Evolutionary conservation across 2,329 filamentous ascomycete genomes (phyloP).

Genomic region (Lasiodiplodia gonubiensis): DNA sequence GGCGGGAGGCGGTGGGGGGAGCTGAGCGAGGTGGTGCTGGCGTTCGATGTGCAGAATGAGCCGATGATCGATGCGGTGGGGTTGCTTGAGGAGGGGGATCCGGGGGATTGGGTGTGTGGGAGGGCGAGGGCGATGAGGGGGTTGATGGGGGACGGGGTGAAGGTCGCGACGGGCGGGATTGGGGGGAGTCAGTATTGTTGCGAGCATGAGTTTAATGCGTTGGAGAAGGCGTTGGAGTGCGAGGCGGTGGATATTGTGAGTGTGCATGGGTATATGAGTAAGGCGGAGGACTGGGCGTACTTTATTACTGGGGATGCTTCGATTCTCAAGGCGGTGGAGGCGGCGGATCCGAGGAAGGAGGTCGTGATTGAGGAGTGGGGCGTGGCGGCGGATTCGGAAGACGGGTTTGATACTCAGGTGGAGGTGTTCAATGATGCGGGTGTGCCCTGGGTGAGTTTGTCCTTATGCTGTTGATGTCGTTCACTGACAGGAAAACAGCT

Average conservation of each 20-base stretch:
- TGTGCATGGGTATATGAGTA: constrained; percentile 32
- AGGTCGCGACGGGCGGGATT: constrained; percentile 31
- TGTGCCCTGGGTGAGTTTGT: constrained; percentile 25
- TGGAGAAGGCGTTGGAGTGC: constrained; percentile 30
- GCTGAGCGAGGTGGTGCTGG: constrained; percentile 30
- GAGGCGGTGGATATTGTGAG: constrained; percentile 32
- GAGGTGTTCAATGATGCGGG: constrained; percentile 31
- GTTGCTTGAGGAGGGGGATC: constrained; percentile 27
- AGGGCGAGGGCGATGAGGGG: constrained; percentile 22
- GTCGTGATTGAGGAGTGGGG: constrained; percentile 33
- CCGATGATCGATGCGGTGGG: constrained; percentile 25
- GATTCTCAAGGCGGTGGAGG: constrained; percentile 21
- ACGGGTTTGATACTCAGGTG: constrained; percentile 30
- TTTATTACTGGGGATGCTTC: constrained; percentile 30
- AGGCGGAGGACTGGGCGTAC: constrained; percentile 30
- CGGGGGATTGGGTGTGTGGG: constrained; percentile 32
- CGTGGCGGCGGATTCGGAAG: constrained; percentile 21
- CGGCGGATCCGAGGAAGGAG: constrained; percentile 18
- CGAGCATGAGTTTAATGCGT: constrained; percentile 29
- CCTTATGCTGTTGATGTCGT: neutral
- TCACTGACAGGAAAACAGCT: neutral
- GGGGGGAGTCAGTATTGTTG: constrained; percentile 30
- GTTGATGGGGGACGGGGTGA: constrained; percentile 23
- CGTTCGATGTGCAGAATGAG: constrained; percentile 33
- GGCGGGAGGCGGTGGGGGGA: constrained; percentile 29